phyloP scores from a whole-genome alignment of 2,329 filamentous ascomycete genomes.

The Botrytis elliptica region DNA sequence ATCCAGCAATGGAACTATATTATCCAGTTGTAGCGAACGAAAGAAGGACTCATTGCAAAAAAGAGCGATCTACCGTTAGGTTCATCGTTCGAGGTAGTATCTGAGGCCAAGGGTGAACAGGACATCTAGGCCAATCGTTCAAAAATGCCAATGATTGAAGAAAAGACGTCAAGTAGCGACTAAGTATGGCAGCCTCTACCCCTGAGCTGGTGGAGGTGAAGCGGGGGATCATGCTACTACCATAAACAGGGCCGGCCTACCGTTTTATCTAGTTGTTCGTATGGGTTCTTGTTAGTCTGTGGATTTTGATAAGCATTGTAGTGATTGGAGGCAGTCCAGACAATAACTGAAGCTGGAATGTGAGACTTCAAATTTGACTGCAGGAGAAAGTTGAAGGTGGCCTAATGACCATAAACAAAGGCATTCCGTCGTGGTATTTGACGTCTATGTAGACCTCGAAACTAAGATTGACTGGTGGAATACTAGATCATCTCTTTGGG shows the following conservation, averaged over 20 bases:
- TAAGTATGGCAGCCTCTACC: background rate
- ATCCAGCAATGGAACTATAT: background rate
- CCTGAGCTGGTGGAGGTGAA: too few species aligned
- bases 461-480: too few species aligned
- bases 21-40: too few species aligned
- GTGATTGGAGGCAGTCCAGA: background rate
- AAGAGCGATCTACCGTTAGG: background rate
- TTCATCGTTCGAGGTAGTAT: background rate
- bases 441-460: accelerated
- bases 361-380: too few species aligned
- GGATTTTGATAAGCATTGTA: background rate
- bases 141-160: background rate
- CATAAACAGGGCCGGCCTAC: background rate
- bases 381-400: background rate
- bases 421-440: too few species aligned
- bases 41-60: background rate
- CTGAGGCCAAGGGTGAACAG: accelerated
- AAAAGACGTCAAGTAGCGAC: background rate
- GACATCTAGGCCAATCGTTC: too few species aligned
- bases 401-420: background rate
- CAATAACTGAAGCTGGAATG: background rate
- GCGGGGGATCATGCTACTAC: background rate
- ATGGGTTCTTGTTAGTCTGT: background rate
- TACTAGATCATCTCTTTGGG: background rate
- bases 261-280: background rate